Percentiles rank a stretch among this genome's conserved stretches.
These are phyloP conservation scores for Cladophialophora yegresii DNA, from an alignment of 2,329 filamentous ascomycete species.

Conservation along the genomic window DNA sequence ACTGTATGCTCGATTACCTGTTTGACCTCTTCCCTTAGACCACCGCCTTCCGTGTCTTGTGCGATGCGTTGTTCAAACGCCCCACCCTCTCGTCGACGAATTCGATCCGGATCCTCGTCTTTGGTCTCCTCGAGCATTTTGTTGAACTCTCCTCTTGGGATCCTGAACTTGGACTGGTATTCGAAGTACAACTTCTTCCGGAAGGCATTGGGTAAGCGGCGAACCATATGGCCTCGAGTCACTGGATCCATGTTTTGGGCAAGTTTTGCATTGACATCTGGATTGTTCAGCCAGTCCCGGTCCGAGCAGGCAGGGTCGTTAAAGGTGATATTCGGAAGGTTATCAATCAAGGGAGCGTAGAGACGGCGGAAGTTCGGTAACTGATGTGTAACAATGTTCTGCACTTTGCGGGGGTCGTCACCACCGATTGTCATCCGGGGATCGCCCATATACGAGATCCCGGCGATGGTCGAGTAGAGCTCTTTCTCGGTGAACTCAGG, in stretches of 20 bases:
- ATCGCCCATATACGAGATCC: constrained; percentile 91
- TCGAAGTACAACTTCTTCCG: constrained; percentile 88
- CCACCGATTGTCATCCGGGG: constrained; percentile 90
- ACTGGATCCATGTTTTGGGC: constrained; percentile 90
- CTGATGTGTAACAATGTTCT: constrained; percentile 91
- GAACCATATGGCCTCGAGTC: constrained; percentile 93
- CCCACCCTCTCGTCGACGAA: constrained; percentile 75
- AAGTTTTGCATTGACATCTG: constrained; percentile 66
- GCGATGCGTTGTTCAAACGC: constrained; percentile 86
- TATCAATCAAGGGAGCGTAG: constrained; percentile 85
- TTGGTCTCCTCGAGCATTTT: constrained; percentile 76
- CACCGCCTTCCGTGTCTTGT: constrained; percentile 60
- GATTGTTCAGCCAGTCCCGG: constrained; percentile 64
- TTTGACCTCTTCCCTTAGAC: constrained; percentile 70
- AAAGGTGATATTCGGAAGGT: constrained; percentile 84
- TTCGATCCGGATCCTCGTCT: constrained; percentile 65
- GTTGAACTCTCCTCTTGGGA: constrained; percentile 80
- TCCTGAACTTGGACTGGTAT: constrained; percentile 86
- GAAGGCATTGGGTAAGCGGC: constrained; percentile 83
- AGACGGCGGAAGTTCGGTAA: constrained; percentile 87
- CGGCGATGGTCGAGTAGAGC: constrained; percentile 86
- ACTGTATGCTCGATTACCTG: constrained; percentile 83
- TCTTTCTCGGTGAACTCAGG: constrained; percentile 81
- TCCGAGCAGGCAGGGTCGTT: constrained; percentile 62
- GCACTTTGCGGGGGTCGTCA: constrained; percentile 88